Evolutionary conservation across 2,329 filamentous ascomycete species (phyloP).

Genomic region (Ampelomyces quisqualis): DNA sequence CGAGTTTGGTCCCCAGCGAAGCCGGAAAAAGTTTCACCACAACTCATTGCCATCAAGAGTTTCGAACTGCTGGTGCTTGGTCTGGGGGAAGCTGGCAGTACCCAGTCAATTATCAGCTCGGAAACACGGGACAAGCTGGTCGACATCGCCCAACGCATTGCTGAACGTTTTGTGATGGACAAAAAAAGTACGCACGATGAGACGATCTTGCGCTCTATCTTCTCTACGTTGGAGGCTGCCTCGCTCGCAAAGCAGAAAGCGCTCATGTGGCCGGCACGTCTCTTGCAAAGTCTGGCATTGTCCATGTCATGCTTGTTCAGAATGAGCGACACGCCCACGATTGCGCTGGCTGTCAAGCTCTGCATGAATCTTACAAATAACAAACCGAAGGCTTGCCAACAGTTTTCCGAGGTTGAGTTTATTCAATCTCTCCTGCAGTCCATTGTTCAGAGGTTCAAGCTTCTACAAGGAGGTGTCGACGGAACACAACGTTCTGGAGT

Average conservation of each 20-base stretch:
- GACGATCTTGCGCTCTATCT: conserved; percentile 41
- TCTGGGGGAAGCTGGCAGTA: conserved; percentile 52
- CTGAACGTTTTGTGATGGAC: conserved; percentile 17
- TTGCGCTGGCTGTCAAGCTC: conserved; percentile 62
- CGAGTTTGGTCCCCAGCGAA: conserved; percentile 61
- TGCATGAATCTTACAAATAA: conserved; percentile 87
- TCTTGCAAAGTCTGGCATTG: conserved; percentile 55
- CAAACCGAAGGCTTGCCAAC: conserved; percentile 65
- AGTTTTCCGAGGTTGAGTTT: conserved; percentile 61
- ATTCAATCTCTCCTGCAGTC: conserved; percentile 44
- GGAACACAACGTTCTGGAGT: conserved; percentile 55
- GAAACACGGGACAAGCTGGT: conserved; percentile 44
- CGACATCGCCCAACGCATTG: conserved; percentile 41
- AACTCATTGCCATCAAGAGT: conserved; percentile 63
- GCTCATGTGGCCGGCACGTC: conserved; percentile 44
- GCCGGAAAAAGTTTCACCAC: conserved; percentile 59
- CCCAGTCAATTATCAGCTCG: conserved; percentile 50
- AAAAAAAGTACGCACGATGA: conserved; percentile 23
- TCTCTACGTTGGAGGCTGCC: conserved; percentile 57
- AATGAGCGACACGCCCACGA: conserved; percentile 15
- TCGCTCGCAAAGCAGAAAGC: conserved; percentile 47
- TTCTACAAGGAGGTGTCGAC: conserved; percentile 29
- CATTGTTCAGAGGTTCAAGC: conserved; percentile 30
- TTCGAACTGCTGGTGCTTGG: conserved; percentile 60
- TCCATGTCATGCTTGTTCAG: conserved; percentile 41